These are phyloP conservation scores for Leccinum pachyderme DNA, from an alignment of 1,284 basidiomycete genomes.

Conservation along the genomic window DNA sequence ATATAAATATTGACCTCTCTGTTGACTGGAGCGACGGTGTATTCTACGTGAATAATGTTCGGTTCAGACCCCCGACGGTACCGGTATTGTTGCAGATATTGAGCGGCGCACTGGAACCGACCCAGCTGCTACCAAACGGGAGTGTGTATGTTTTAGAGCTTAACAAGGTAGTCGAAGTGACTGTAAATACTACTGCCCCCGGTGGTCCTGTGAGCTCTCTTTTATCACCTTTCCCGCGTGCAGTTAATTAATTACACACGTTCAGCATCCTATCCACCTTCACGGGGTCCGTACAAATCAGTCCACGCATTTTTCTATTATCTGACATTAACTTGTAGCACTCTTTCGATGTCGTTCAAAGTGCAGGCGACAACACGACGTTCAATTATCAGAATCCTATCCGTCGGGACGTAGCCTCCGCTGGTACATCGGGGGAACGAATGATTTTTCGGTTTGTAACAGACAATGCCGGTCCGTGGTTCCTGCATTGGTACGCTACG, in stretches of 20 bases:
- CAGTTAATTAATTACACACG: slow-evolving; percentile 6
- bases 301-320: not conserved
- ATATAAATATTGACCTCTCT: not conserved
- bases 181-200: slow-evolving; percentile 14
- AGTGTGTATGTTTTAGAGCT: slow-evolving; percentile 28
- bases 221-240: not conserved
- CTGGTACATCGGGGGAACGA: slow-evolving; percentile 28
- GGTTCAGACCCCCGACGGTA: slow-evolving; percentile 29
- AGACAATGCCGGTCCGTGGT: slow-evolving; percentile 19
- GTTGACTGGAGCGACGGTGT: slow-evolving; percentile 13
- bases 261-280: slow-evolving; percentile 40
- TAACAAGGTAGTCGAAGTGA: slow-evolving; percentile 37
- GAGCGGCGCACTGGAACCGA: slow-evolving; percentile 31
- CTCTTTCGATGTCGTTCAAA: slow-evolving; percentile 36
- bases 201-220: slow-evolving; percentile 22
- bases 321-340: slow-evolving; percentile 26
- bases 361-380: slow-evolving; percentile 18
- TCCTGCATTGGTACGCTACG: slow-evolving; percentile 43
- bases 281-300: slow-evolving; percentile 38
- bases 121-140: slow-evolving; percentile 27
- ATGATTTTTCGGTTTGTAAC: slow-evolving; percentile 37
- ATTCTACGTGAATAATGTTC: slow-evolving; percentile 21
- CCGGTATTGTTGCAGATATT: slow-evolving; percentile 26
- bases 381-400: slow-evolving; percentile 43
- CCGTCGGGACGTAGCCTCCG: slow-evolving; percentile 34